These are phyloP conservation scores for Paramyrothecium roridum DNA, from an alignment of 2,329 filamentous ascomycete genomes.

Conservation along the genomic window DNA sequence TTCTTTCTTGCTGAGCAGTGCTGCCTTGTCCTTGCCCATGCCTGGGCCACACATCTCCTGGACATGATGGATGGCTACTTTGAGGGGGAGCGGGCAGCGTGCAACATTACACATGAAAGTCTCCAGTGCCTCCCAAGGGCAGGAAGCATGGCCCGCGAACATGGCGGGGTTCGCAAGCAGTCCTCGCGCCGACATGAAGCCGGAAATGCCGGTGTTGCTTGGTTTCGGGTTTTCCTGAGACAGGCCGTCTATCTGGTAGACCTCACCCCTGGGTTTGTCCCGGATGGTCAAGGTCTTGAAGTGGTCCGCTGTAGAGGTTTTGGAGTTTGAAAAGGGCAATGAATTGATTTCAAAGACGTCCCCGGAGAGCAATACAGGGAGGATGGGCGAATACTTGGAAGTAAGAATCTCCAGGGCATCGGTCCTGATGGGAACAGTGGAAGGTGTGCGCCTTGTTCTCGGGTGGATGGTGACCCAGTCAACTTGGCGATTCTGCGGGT, in stretches of 20 bases:
- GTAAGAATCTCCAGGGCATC: conserved; percentile 58
- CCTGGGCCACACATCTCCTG: conserved; percentile 63
- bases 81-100: conserved; percentile 57
- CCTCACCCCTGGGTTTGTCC: conserved; percentile 4
- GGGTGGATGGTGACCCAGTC: conserved; percentile 72
- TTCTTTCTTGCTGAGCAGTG: conserved; percentile 55
- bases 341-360: conserved; percentile 59
- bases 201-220: conserved; percentile 48
- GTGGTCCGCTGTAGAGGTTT: conserved; percentile 20
- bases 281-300: conserved; percentile 25
- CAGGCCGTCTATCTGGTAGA: not conserved
- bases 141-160: conserved; percentile 54
- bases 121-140: conserved; percentile 62
- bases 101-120: conserved; percentile 58
- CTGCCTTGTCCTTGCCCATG: conserved; percentile 47
- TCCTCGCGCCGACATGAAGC: conserved; percentile 69
- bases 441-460: conserved; percentile 58
- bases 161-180: conserved; percentile 66
- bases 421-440: conserved; percentile 57
- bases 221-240: conserved; percentile 18
- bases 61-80: conserved; percentile 63
- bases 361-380: conserved; percentile 67
- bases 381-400: conserved; percentile 44
- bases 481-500: conserved; percentile 47
- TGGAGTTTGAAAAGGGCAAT: conserved; percentile 38